Percentiles rank a stretch among this genome's conserved stretches.
phyloP scores from a whole-genome alignment of 2,329 filamentous ascomycete genomes.

The Exophiala xenobiotica region DNA sequence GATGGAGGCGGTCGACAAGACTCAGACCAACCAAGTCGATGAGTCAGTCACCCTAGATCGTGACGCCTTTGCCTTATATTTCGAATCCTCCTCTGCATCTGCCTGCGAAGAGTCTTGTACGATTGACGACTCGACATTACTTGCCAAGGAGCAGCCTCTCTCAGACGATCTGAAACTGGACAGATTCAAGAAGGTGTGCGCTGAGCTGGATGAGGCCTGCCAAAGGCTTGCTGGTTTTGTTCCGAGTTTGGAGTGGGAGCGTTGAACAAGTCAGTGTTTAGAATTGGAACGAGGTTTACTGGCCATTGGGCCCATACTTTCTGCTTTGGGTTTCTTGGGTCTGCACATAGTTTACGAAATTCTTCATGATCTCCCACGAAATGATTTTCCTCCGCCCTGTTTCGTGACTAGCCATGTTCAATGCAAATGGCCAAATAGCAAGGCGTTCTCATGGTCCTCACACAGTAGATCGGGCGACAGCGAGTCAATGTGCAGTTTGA shows the following conservation, averaged over 20 bases:
- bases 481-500: not conserved
- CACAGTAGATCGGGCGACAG: not conserved
- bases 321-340: too few species aligned
- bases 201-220: slow-evolving; percentile 25
- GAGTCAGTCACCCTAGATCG: slow-evolving; percentile 47
- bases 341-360: too few species aligned
- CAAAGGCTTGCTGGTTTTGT: slow-evolving; percentile 15
- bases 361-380: too few species aligned
- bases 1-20: slow-evolving; percentile 39
- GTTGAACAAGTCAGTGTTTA: too few species aligned
- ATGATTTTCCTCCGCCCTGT: too few species aligned
- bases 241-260: slow-evolving; percentile 15
- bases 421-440: too few species aligned
- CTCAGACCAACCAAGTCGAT: slow-evolving; percentile 53
- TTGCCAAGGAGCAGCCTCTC: not conserved
- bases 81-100: slow-evolving; percentile 9
- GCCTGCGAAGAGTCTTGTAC: slow-evolving; percentile 16
- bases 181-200: slow-evolving; percentile 19
- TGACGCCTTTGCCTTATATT: slow-evolving; percentile 18
- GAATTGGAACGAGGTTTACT: not conserved
- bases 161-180: slow-evolving; percentile 14
- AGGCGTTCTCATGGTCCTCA: not conserved
- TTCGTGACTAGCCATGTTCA: too few species aligned
- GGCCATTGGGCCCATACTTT: too few species aligned
- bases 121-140: not conserved